Evolutionary conservation across 331 rosid species (phyloP).

Genomic region (Quercus phellos): DNA sequence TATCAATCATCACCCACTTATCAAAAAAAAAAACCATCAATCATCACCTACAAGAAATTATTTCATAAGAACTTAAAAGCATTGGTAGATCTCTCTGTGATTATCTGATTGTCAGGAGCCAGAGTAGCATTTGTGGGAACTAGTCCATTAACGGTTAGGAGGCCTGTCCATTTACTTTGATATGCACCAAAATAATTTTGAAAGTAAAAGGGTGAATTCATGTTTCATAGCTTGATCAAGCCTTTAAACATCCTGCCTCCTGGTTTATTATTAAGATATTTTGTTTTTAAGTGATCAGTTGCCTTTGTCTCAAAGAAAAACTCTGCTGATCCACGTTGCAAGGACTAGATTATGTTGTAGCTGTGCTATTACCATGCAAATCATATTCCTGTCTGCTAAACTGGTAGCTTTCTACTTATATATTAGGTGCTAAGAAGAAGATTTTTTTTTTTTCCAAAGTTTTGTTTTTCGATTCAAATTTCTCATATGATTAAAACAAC

Average conservation of each 20-base stretch:
- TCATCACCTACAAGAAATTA: background rate
- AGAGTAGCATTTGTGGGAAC: background rate
- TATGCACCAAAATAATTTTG: background rate
- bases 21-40: background rate
- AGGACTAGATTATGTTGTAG: background rate
- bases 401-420: background rate
- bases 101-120: background rate
- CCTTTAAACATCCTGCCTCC: background rate
- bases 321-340: background rate
- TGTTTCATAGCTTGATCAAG: conserved; percentile 9
- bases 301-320: background rate
- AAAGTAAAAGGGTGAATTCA: background rate
- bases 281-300: background rate
- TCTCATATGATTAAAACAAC: background rate
- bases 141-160: background rate
- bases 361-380: background rate
- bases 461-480: background rate
- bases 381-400: background rate
- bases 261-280: background rate
- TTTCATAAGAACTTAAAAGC: background rate
- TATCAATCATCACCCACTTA: too few species aligned
- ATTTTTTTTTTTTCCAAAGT: background rate
- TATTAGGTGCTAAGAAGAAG: too few species aligned
- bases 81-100: background rate
- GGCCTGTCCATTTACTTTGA: background rate